phyloP scores from a whole-genome alignment of 2,329 filamentous ascomycete species.

The Paecilomyces niveus region DNA sequence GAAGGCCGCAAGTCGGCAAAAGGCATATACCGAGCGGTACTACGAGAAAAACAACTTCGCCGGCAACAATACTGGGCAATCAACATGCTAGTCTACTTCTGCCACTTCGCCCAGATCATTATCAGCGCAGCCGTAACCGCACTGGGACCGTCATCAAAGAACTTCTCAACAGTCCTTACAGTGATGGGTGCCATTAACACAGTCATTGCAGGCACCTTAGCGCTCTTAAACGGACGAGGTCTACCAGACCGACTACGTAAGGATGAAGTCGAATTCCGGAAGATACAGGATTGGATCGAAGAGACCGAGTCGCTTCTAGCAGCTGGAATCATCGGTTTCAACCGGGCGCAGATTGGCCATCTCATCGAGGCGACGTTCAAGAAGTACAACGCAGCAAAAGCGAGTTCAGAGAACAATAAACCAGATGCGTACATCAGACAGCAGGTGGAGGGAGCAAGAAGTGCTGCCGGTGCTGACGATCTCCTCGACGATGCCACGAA shows the following conservation, averaged over 20 bases:
- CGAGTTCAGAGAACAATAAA: constrained; percentile 8
- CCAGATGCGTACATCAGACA: constrained; percentile 4
- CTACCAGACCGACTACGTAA: constrained; percentile 42
- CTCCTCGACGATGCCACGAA: neutral
- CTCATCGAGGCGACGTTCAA: constrained; percentile 8
- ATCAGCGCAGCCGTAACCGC: constrained; percentile 43
- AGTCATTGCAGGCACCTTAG: constrained; percentile 54
- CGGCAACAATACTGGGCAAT: constrained; percentile 3
- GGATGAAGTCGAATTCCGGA: constrained; percentile 41
- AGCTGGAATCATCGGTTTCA: constrained; percentile 6
- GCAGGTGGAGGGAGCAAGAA: constrained; percentile 1
- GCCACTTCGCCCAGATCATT: constrained; percentile 33
- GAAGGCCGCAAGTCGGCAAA: constrained; percentile 5
- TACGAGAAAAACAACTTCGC: constrained; percentile 1
- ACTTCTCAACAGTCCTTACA: constrained; percentile 50
- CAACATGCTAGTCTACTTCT: constrained; percentile 2
- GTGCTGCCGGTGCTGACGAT: neutral
- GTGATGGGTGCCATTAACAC: constrained; percentile 57
- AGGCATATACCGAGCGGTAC: constrained; percentile 5
- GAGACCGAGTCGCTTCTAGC: constrained; percentile 23
- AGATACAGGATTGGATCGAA: constrained; percentile 49
- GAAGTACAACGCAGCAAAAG: constrained; percentile 8
- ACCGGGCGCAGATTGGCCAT: constrained; percentile 6
- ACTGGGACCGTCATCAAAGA: constrained; percentile 38
- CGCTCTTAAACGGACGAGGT: constrained; percentile 48